Base-by-base conservation (phyloP, 495 filamentous ascomycete species). In the Arthonia radiata region DNA sequence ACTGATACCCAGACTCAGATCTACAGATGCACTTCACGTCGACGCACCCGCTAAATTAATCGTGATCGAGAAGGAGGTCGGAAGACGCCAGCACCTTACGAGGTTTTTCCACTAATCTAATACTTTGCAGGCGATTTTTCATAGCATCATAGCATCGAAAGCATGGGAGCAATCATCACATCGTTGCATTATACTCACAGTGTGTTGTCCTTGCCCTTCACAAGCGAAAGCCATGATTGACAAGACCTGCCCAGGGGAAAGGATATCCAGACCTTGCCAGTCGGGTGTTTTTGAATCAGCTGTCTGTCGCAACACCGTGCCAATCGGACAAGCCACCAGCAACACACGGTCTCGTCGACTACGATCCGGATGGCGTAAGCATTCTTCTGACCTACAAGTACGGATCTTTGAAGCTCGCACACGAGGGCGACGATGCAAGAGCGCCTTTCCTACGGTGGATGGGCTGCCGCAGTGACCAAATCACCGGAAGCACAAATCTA, bases 191-290 rank as follows among this genome's bases (percentile, higher is more conserved):
- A 48, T 86, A 3, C 43, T 89, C 27, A 80, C 76, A 1, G 75
- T 70, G 47, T 36, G 55, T 18, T 3, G 28, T 26, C 12, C 17
- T 12, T 10, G 9, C 15, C 17, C 13, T 29, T 6, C 16, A 4
- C 15, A 10, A 10, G 13, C 13, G n/a, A 6, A 18, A 14, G 10
- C n/a, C n/a, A n/a, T 13, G 11, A 29, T 25, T 26, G 0, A n/a
- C 7, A 14, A 23, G 17, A 1, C 35, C 47, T 17, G 42, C 36
- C 8, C 31, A 78, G 78, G 77, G 65, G 1, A 94, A 92, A 54
- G 86, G 86, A 0, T 94, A 89, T 44, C 82, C 86, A 0, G 86
- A 97, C 39, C 54, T 92, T 14, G 56, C 61, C 4, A 90, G 82
- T 0, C 50, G 89, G 17, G 57, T 61, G 23, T 81, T 93, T 29